Conservation (phyloP, 2,329 filamentous ascomycete species). For the Waltergamsia citrina region DNA sequence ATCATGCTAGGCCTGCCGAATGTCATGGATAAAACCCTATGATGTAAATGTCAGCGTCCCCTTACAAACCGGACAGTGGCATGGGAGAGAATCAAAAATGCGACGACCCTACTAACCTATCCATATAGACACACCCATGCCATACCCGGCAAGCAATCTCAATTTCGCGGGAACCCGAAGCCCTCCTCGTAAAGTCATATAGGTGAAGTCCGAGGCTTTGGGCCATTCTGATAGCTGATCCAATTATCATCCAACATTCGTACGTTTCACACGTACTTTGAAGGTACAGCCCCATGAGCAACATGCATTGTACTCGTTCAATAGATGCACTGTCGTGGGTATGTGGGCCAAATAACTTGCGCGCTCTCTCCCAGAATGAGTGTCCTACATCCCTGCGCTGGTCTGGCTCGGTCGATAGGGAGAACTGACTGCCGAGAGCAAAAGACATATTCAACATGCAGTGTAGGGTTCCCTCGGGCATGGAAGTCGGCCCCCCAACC, state of each 20-base stretch:
- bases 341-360: conserved; percentile 2
- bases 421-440: conserved; percentile 6
- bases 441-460: conserved; percentile 5
- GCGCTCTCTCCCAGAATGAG: conserved; percentile 4
- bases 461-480: conserved; percentile 1
- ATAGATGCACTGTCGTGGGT: conserved; percentile 15
- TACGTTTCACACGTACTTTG: conserved; percentile 36
- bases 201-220: conserved; percentile 35
- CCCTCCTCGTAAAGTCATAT: neutral
- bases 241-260: conserved; percentile 38
- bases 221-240: conserved; percentile 34
- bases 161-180: neutral
- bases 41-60: neutral
- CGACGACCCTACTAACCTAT: conserved; percentile 3
- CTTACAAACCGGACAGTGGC: neutral
- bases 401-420: neutral
- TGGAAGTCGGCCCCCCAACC: neutral
- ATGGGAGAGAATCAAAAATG: neutral
- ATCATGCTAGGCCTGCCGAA: conserved; percentile 8
- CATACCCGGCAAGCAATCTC: conserved; percentile 6
- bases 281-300: conserved; percentile 36
- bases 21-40: conserved; percentile 7
- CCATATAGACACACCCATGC: conserved; percentile 8
- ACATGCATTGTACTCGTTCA: conserved; percentile 32
- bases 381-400: conserved; percentile 1